Percentiles rank a stretch among this genome's conserved stretches.
These are phyloP conservation scores for Lichtheimia corymbifera DNA, from an alignment of 371 early-diverging fungal genomes.

Conservation along the genomic window DNA sequence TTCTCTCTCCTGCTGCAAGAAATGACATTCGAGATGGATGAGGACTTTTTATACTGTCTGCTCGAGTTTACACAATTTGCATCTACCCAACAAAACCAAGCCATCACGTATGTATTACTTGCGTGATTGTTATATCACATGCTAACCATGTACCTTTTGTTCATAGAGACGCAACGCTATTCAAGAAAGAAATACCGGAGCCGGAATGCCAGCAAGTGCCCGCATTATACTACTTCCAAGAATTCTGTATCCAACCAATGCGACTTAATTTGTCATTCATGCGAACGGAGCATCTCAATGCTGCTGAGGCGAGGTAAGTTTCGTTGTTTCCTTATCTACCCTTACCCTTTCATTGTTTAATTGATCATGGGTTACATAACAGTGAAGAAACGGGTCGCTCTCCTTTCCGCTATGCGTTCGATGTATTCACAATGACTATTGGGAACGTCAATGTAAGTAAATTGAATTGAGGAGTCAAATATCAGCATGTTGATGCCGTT, in stretches of 20 bases:
- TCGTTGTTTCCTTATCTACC: neutral
- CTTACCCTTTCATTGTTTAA: neutral
- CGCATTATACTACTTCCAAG: constrained; percentile 83
- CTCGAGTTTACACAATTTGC: constrained; percentile 76
- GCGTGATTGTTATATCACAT: too few species aligned
- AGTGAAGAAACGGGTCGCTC: constrained; percentile 27
- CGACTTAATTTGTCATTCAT: constrained; percentile 84
- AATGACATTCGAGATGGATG: constrained; percentile 85
- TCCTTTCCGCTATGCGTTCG: constrained; percentile 55
- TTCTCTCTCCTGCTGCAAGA: constrained; percentile 84
- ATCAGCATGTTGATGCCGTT: neutral
- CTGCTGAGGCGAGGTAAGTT: constrained; percentile 33
- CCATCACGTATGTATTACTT: too few species aligned
- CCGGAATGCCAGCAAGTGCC: constrained; percentile 56
- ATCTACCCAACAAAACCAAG: constrained; percentile 20
- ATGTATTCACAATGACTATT: constrained; percentile 87
- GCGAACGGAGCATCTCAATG: constrained; percentile 62
- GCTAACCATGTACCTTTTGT: too few species aligned
- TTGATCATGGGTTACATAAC: constrained; percentile 6
- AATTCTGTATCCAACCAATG: constrained; percentile 85
- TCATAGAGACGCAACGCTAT: constrained; percentile 31
- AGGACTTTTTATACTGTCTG: constrained; percentile 75
- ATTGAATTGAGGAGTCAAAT: neutral
- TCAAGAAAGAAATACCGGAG: constrained; percentile 50
- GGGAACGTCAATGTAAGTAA: constrained; percentile 79